Conservation (phyloP, 768 basidiomycete genomes). For the Fomitopsis serialis region DNA sequence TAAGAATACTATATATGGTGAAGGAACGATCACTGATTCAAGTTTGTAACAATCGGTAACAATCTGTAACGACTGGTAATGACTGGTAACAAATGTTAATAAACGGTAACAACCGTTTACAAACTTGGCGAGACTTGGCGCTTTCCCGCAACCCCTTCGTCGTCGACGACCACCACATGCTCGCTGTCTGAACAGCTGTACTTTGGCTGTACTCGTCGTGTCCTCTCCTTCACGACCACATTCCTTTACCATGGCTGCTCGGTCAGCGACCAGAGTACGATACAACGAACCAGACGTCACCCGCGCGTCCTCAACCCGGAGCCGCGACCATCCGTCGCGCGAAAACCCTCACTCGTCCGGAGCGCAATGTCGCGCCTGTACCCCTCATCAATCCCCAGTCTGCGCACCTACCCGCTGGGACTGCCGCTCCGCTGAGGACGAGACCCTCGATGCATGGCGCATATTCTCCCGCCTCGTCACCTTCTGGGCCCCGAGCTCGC, state of each 20-base stretch:
- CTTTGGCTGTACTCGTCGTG: neutral
- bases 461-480: constrained; percentile 76
- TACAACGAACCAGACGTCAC: constrained; percentile 22
- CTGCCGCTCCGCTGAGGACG: constrained; percentile 27
- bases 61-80: no score
- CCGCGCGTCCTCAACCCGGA: constrained; percentile 22
- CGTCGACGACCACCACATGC: neutral
- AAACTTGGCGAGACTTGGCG: no score
- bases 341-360: constrained; percentile 95
- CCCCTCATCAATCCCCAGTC: constrained; percentile 87
- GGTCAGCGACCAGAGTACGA: constrained; percentile 15
- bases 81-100: no score
- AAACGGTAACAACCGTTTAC: no score
- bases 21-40: no score
- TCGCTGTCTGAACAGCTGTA: neutral
- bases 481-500: constrained; percentile 84
- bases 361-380: constrained; percentile 88
- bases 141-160: neutral
- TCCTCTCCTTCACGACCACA: neutral
- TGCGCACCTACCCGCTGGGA: constrained; percentile 34
- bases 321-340: constrained; percentile 70
- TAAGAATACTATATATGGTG: no score
- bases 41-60: no score
- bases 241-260: constrained; percentile 22
- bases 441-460: constrained; percentile 63